Evolutionary conservation across 352 stramenopile species (phyloP).

Genomic region (Plasmopara viticola): DNA sequence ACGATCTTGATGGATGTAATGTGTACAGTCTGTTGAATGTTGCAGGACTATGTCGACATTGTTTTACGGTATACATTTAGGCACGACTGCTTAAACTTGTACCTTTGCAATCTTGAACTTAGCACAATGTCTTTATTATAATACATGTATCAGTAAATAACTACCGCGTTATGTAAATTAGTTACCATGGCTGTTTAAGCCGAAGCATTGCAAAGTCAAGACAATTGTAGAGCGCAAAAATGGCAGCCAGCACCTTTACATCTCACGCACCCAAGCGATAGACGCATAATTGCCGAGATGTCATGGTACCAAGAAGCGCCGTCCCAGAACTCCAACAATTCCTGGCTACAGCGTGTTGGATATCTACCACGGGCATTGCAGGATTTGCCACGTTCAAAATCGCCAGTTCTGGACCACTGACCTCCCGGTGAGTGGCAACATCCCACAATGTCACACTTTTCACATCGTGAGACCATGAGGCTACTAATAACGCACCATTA

Average conservation of each 20-base stretch:
- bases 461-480: slow-evolving; percentile 29
- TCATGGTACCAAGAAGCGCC: slow-evolving; percentile 34
- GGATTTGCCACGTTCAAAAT: slow-evolving; percentile 5
- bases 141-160: too few relatives aligned
- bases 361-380: slow-evolving; percentile 22
- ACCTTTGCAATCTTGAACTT: too few relatives aligned
- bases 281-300: slow-evolving; percentile 22
- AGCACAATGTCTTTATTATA: too few relatives aligned
- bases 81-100: too few relatives aligned
- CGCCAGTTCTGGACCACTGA: slow-evolving; percentile 4
- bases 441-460: slow-evolving; percentile 24
- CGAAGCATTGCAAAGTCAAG: too few relatives aligned
- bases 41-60: not conserved
- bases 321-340: slow-evolving; percentile 22
- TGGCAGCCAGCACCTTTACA: too few relatives aligned
- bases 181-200: too few relatives aligned
- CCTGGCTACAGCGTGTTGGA: slow-evolving; percentile 28
- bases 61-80: too few relatives aligned
- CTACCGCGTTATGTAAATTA: too few relatives aligned
- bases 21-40: not conserved
- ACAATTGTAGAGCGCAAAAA: too few relatives aligned
- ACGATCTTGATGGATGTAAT: not conserved
- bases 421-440: slow-evolving; percentile 15
- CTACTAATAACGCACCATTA: slow-evolving; percentile 18
- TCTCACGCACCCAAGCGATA: slow-evolving; percentile 10